Evolutionary conservation across 352 stramenopile genomes (phyloP).

Genomic region (Pythium rhizo-oryzae): DNA sequence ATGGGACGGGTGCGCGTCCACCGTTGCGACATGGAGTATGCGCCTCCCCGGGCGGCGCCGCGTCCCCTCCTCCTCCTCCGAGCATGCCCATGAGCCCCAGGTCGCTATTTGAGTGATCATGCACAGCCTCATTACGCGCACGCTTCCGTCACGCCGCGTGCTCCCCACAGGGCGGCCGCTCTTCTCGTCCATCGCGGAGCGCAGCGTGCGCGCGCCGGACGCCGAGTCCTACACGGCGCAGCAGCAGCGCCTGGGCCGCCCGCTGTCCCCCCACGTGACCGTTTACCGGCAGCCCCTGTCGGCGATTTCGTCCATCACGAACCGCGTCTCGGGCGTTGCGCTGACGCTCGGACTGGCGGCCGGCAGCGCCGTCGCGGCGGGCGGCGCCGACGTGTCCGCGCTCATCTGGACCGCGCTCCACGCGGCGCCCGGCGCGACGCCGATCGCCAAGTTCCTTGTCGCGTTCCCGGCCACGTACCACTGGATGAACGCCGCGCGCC

Average conservation of each 20-base stretch:
- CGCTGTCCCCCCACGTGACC: conserved; percentile 95
- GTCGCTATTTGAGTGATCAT: too few relatives aligned
- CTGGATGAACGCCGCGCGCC: conserved; percentile 86
- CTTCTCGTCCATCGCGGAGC: conserved; percentile 6
- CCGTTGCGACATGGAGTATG: background rate
- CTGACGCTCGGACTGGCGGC: conserved; percentile 85
- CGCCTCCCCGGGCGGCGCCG: too few relatives aligned
- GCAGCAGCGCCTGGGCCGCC: conserved; percentile 88
- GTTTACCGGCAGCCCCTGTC: conserved; percentile 96
- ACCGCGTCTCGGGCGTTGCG: conserved; percentile 89
- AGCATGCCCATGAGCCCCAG: too few relatives aligned
- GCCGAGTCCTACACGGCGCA: conserved; percentile 74
- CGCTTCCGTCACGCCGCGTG: background rate
- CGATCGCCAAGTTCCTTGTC: conserved; percentile 93
- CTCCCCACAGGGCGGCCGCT: background rate
- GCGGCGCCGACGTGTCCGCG: conserved; percentile 74
- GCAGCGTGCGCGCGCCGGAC: conserved; percentile 10
- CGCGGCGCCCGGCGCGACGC: conserved; percentile 64
- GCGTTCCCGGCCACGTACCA: conserved; percentile 95
- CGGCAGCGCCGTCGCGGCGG: conserved; percentile 70
- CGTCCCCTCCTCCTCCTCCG: too few relatives aligned
- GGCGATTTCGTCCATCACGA: conserved; percentile 94
- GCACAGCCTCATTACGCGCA: too few relatives aligned
- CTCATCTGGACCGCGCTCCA: conserved; percentile 83
- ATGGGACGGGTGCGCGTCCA: background rate